These are phyloP conservation scores for Taphrina betulina DNA, from an alignment of 1,139 yeast genomes.

Conservation along the genomic window DNA sequence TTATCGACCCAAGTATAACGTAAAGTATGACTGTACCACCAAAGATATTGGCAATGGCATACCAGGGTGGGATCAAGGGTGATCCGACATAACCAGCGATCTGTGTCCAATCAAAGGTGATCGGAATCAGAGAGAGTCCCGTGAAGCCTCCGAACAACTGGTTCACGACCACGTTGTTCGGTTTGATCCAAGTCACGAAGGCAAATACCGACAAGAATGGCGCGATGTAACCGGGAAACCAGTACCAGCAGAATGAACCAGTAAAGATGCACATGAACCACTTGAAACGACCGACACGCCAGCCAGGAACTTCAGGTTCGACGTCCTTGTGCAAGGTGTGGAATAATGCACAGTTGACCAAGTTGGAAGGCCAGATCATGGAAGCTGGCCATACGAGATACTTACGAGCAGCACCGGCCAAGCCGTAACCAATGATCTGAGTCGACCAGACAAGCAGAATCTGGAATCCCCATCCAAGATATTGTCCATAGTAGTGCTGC, in stretches of 20 bases:
- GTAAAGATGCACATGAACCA: constrained; percentile 50
- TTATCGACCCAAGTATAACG: constrained; percentile 50
- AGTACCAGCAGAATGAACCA: constrained; percentile 54
- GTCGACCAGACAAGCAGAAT: constrained; percentile 51
- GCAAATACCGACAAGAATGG: constrained; percentile 55
- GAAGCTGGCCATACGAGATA: constrained; percentile 62
- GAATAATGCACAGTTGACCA: constrained; percentile 25
- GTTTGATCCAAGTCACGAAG: constrained; percentile 58
- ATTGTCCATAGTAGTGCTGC: constrained; percentile 52
- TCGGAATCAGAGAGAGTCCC: constrained; percentile 64
- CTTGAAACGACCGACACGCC: constrained; percentile 52
- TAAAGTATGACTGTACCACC: constrained; percentile 50
- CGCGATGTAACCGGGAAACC: constrained; percentile 59
- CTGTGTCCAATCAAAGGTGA: constrained; percentile 54
- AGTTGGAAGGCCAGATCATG: constrained; percentile 59
- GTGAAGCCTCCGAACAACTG: constrained; percentile 60
- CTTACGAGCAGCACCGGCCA: constrained; percentile 60
- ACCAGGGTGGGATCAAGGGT: constrained; percentile 63
- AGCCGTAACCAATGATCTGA: constrained; percentile 64
- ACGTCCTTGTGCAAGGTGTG: constrained; percentile 39
- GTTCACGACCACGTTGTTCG: constrained; percentile 56
- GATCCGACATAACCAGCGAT: constrained; percentile 54
- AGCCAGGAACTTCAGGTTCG: constrained; percentile 55
- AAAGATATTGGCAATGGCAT: constrained; percentile 55
- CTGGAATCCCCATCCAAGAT: constrained; percentile 54